Conservation (phyloP, 257 asterid genomes). For the Cinchona pubescens region DNA sequence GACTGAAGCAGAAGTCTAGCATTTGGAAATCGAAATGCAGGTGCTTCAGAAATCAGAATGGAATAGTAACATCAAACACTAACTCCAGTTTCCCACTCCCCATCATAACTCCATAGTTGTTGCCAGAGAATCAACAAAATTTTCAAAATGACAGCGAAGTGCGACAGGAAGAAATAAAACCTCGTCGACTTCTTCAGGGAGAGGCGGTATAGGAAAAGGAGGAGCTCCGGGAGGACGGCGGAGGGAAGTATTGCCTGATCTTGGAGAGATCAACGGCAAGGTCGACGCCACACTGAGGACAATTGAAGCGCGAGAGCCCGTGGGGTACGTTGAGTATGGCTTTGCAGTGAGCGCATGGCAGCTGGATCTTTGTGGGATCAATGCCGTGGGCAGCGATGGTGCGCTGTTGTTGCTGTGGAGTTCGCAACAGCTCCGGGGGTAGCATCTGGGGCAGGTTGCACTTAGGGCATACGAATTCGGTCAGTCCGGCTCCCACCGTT, state of each 20-base stretch:
- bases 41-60: background rate
- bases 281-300: slow-evolving; percentile 82
- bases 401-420: slow-evolving; percentile 38
- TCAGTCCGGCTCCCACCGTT: slow-evolving; percentile 62
- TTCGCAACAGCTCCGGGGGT: slow-evolving; percentile 79
- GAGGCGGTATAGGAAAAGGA: slow-evolving; percentile 37
- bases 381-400: slow-evolving; percentile 71
- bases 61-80: background rate
- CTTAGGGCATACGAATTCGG: slow-evolving; percentile 90
- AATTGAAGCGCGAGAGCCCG: slow-evolving; percentile 74
- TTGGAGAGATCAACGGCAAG: slow-evolving; percentile 76
- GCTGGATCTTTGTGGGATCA: slow-evolving; percentile 97
- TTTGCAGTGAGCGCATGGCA: slow-evolving; percentile 88
- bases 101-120: background rate
- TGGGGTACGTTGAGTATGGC: slow-evolving; percentile 90
- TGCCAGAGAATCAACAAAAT: background rate
- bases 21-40: background rate
- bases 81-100: background rate
- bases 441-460: slow-evolving; percentile 95
- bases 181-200: slow-evolving; percentile 92
- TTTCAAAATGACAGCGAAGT: background rate
- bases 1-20: background rate
- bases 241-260: slow-evolving; percentile 48
- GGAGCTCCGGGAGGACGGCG: slow-evolving; percentile 23
- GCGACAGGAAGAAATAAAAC: slow-evolving; percentile 29